Evolutionary conservation across 306 rosid species (phyloP).

Genomic region (Castanea sativa): DNA sequence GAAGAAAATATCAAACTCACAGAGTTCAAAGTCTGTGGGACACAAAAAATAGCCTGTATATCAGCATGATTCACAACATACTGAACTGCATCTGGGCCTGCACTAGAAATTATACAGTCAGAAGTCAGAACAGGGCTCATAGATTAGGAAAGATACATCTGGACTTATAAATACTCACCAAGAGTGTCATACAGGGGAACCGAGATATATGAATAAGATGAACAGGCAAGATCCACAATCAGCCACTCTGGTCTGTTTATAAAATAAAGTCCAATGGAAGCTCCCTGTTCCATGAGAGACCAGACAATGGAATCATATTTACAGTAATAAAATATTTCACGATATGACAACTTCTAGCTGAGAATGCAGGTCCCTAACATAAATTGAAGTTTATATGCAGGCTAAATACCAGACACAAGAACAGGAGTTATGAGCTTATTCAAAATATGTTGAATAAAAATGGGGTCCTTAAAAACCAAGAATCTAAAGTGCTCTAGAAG

Average conservation of each 20-base stretch:
- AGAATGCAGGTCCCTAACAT: not conserved
- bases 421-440: not conserved
- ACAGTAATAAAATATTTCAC: not conserved
- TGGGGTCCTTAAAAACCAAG: not conserved
- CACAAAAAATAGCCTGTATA: conserved; percentile 88
- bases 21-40: conserved; percentile 69
- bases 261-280: conserved; percentile 81
- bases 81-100: conserved; percentile 97
- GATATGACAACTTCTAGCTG: not conserved
- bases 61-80: conserved; percentile 74
- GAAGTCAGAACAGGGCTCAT: conserved; percentile 21
- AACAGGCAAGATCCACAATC: conserved; percentile 94
- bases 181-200: conserved; percentile 97
- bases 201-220: conserved; percentile 87
- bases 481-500: not conserved
- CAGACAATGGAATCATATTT: not conserved
- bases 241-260: conserved; percentile 97
- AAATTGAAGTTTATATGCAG: not conserved
- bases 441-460: not conserved
- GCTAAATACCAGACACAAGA: not conserved
- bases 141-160: conserved; percentile 10
- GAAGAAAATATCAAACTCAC: conserved; percentile 54
- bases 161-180: conserved; percentile 50
- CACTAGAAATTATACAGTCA: conserved; percentile 20
- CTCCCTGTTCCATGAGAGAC: conserved; percentile 45